Evolutionary conservation across 495 filamentous ascomycete genomes (phyloP).

Genomic region (Tuber melanosporum): DNA sequence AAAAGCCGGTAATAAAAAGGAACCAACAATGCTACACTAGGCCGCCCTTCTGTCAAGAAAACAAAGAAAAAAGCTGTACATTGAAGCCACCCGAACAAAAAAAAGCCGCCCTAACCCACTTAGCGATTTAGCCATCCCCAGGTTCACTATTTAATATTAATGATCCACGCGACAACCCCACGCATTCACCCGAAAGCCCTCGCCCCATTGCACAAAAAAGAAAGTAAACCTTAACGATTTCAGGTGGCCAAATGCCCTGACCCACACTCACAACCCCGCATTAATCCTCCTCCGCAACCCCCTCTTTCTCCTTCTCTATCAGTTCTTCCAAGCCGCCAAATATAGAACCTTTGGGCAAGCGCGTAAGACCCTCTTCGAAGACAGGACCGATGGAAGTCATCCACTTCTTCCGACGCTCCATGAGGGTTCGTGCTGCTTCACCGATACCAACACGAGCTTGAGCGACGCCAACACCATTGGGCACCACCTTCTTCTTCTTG

Average conservation of each 20-base stretch:
- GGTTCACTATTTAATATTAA: neutral
- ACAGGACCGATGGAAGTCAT: constrained; percentile 78
- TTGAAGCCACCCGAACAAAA: neutral
- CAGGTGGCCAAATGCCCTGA: neutral
- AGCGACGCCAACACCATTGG: constrained; percentile 52
- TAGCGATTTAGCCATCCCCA: neutral
- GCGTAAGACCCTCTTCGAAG: constrained; percentile 66
- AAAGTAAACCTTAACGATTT: neutral
- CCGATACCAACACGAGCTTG: constrained; percentile 75
- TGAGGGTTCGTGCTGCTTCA: constrained; percentile 77
- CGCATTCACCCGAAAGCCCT: neutral
- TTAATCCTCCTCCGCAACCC: constrained; percentile 35
- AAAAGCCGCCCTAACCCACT: neutral
- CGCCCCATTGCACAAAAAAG: neutral
- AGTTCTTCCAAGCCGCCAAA: constrained; percentile 57
- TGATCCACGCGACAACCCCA: neutral
- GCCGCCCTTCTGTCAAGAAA: neutral
- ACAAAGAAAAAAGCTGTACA: neutral
- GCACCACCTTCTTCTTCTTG: constrained; percentile 79
- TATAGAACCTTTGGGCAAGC: constrained; percentile 54
- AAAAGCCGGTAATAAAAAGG: neutral
- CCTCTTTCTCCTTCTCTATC: constrained; percentile 55
- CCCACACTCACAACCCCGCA: neutral
- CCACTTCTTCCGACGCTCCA: constrained; percentile 84
- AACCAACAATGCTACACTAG: neutral